These are phyloP conservation scores for Leptodontidium sp. DNA, from an alignment of 2,329 filamentous ascomycete species.

Conservation along the genomic window DNA sequence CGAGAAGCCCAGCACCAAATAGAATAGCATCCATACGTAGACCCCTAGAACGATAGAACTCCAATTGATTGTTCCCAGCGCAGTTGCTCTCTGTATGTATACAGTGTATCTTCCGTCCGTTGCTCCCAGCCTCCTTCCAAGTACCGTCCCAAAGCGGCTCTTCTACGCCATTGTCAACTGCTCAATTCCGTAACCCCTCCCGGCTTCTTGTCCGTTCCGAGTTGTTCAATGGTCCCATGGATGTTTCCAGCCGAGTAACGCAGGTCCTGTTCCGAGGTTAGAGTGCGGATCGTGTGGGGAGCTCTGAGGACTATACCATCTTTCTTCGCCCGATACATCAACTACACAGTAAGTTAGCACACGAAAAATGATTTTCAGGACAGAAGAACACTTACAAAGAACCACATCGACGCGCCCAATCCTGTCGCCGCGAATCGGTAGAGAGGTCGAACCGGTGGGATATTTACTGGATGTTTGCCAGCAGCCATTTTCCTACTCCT, in stretches of 20 bases:
- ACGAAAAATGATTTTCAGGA: neutral
- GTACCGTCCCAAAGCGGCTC: neutral
- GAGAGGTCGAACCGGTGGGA: conserved; percentile 70
- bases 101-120: conserved; percentile 19
- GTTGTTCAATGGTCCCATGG: conserved; percentile 86
- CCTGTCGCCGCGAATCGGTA: conserved; percentile 89
- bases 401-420: conserved; percentile 97
- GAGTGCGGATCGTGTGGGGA: conserved; percentile 6
- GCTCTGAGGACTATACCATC: conserved; percentile 66
- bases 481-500: conserved; percentile 42
- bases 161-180: neutral
- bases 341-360: conserved; percentile 56
- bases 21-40: conserved; percentile 16
- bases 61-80: conserved; percentile 16
- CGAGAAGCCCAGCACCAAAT: conserved; percentile 56
- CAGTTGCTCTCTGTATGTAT: conserved; percentile 25
- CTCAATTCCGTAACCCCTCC: neutral
- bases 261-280: conserved; percentile 62
- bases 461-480: conserved; percentile 60
- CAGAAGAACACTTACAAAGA: conserved; percentile 76
- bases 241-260: conserved; percentile 91
- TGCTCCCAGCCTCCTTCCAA: neutral
- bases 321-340: conserved; percentile 97
- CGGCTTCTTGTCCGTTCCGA: neutral
- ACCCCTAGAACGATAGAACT: conserved; percentile 6